Evolutionary conservation across 2,329 filamentous ascomycete genomes (phyloP).

Genomic region (Talaromyces rugulosus): DNA sequence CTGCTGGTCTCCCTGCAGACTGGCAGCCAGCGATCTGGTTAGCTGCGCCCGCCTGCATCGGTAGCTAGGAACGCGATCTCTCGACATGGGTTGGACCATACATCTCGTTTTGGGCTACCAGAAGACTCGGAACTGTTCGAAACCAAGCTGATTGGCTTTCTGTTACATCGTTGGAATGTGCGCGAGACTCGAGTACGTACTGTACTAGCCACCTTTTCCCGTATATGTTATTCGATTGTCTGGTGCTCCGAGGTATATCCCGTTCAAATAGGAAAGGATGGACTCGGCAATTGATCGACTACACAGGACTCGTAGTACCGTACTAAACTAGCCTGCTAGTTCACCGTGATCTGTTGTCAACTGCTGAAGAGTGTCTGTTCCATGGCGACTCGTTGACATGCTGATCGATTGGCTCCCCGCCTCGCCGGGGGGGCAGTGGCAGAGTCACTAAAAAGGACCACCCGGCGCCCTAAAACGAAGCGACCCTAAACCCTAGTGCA

Average conservation of each 20-base stretch:
- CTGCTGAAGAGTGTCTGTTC: background rate
- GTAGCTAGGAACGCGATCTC: background rate
- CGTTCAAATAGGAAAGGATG: background rate
- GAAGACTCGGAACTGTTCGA: background rate
- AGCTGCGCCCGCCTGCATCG: background rate
- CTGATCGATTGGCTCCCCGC: background rate
- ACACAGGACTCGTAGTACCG: background rate
- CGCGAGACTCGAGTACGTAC: background rate
- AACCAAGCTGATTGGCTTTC: background rate
- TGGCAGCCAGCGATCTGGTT: background rate
- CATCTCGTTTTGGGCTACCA: background rate
- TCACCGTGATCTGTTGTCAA: background rate
- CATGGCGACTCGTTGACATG: background rate
- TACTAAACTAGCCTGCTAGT: background rate
- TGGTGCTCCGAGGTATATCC: background rate
- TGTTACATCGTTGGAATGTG: background rate
- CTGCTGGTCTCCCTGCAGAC: background rate
- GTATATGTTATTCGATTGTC: background rate
- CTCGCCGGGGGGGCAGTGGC: background rate
- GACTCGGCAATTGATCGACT: background rate
- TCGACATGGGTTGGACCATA: background rate
- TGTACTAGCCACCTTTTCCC: background rate
- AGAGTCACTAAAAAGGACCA: background rate
- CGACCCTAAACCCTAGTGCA: background rate
- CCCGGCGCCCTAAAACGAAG: background rate